phyloP scores from a whole-genome alignment of 2,329 filamentous ascomycete genomes.

The Rutstroemia sp. region DNA sequence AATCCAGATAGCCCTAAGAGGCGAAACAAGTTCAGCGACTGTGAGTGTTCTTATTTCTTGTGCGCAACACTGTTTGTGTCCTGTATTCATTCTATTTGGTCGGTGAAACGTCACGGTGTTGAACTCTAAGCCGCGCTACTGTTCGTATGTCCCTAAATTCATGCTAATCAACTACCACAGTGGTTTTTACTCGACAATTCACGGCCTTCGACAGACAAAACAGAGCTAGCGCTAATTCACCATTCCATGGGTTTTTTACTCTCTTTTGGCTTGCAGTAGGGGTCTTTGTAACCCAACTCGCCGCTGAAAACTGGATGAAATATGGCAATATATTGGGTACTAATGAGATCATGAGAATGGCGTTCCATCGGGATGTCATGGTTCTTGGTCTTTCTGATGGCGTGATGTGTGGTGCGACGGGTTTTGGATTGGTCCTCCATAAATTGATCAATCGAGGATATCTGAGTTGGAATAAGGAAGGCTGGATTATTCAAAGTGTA shows the following conservation, averaged over 20 bases:
- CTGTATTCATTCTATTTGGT: background rate
- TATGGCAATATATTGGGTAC: constrained; percentile 62
- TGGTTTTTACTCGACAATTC: constrained; percentile 67
- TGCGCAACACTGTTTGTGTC: background rate
- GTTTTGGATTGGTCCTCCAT: constrained; percentile 60
- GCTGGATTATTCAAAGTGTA: constrained; percentile 68
- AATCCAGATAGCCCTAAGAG: constrained; percentile 19
- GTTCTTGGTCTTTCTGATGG: constrained; percentile 57
- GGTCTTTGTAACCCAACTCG: constrained; percentile 59
- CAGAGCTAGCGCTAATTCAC: constrained; percentile 52
- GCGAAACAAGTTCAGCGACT: constrained; percentile 36
- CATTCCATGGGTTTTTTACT: constrained; percentile 73
- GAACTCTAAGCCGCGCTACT: background rate
- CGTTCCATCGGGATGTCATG: constrained; percentile 51
- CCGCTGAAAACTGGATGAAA: constrained; percentile 58
- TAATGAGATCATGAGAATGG: constrained; percentile 64
- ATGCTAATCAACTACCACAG: background rate
- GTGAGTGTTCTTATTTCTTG: background rate
- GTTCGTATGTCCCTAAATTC: background rate
- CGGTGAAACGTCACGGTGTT: background rate
- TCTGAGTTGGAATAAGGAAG: constrained; percentile 58
- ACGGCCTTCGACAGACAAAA: constrained; percentile 71
- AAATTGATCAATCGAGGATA: constrained; percentile 49
- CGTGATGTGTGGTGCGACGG: constrained; percentile 58
- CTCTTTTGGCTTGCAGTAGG: constrained; percentile 69